phyloP scores from a whole-genome alignment of 1,284 basidiomycete genomes.

The Cryptococcus sp. region DNA sequence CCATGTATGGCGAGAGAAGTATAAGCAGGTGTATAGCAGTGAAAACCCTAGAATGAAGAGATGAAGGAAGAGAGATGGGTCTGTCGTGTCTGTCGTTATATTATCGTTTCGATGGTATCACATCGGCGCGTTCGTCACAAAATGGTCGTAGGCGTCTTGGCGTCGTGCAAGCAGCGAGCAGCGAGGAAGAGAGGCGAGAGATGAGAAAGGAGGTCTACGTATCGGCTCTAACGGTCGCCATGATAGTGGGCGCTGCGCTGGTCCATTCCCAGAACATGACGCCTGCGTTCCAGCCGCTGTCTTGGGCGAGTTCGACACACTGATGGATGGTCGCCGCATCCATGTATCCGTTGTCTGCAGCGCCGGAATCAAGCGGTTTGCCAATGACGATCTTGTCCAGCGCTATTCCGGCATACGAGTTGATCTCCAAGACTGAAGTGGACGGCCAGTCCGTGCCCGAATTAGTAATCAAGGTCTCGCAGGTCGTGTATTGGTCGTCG shows the following conservation, averaged over 20 bases:
- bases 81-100: no score
- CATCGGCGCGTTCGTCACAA: background rate
- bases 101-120: background rate
- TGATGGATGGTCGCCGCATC: conserved; percentile 21
- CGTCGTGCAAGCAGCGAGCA: no score
- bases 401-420: conserved; percentile 40
- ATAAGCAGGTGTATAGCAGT: no score
- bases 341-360: conserved; percentile 43
- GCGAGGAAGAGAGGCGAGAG: no score
- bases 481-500: conserved; percentile 26
- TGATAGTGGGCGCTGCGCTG: conserved; percentile 17
- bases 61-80: background rate
- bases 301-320: conserved; percentile 42
- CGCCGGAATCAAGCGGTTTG: conserved; percentile 42
- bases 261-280: conserved; percentile 55
- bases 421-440: conserved; percentile 47
- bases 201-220: background rate
- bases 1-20: no score
- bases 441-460: conserved; percentile 38
- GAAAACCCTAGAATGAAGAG: background rate
- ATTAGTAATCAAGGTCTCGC: conserved; percentile 35
- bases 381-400: conserved; percentile 52
- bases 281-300: conserved; percentile 49
- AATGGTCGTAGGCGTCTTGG: background rate
- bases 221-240: conserved; percentile 21